These are phyloP conservation scores for Linderniella brevidens DNA, from an alignment of 257 asterid genomes.

Conservation along the genomic window DNA sequence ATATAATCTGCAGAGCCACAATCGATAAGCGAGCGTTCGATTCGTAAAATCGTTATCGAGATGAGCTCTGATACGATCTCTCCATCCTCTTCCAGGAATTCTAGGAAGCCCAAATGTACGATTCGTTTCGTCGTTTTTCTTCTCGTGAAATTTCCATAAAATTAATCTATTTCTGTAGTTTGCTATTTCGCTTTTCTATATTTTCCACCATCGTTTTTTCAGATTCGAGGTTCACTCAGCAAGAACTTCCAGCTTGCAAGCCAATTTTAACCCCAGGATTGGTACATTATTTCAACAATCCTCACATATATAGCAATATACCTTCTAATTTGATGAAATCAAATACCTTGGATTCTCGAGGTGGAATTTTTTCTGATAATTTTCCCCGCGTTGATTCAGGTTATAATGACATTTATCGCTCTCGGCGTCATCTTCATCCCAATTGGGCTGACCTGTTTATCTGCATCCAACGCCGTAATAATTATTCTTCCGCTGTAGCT, in stretches of 20 bases:
- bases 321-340: too few species aligned
- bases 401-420: neutral
- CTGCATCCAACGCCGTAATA: conserved; percentile 3
- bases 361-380: neutral
- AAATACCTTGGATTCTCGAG: neutral
- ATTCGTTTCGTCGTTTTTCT: neutral
- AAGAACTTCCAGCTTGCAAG: conserved; percentile 7
- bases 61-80: neutral
- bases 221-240: conserved; percentile 5
- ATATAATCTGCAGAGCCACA: too few species aligned
- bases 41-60: neutral
- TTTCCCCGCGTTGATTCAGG: neutral
- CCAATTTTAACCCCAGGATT: conserved; percentile 4
- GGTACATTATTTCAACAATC: neutral
- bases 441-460: neutral
- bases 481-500: neutral
- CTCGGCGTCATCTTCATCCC: conserved; percentile 3
- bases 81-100: neutral
- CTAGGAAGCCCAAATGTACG: neutral
- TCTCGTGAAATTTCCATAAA: neutral
- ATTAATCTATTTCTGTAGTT: neutral
- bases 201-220: neutral
- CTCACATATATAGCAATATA: too few species aligned
- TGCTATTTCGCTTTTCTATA: neutral
- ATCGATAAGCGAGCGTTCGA: neutral